Base-by-base conservation (phyloP, 2,329 filamentous ascomycete genomes). In the Aspergillus hortae region DNA sequence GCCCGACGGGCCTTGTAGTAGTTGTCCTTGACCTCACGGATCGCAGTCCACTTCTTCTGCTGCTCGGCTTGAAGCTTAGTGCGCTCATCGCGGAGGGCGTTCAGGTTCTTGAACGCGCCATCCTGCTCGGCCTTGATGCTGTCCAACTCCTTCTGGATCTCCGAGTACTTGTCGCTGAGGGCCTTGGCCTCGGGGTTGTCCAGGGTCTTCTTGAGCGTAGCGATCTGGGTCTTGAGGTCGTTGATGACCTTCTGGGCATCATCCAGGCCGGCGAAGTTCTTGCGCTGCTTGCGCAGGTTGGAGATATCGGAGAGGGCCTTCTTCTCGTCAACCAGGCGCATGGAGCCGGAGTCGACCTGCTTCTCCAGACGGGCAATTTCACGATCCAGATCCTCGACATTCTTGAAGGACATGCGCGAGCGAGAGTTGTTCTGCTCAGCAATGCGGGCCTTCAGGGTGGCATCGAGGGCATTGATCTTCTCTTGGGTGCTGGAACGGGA, bases 271-370 rank as follows among this genome's bases (percentile, higher is more conserved):
- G 86, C 84, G 71, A 99, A 96, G 74, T 85, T 88, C 84, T 96
- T 97, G 77, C 89, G 89, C 67, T 88, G 83, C 80, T 95, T 95
- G 73, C 88, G 87, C 61, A 97, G 78, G 70, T 77, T 87, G 45
- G 88, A 89, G 63, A 96, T 87, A 65, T 96, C 90, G 46, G 82
- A 77, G 17, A 97, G 80, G 7, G 90, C 86, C 82, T 96, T 97
- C 81, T 90, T 95, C 83, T 97, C 94, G 64, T 99, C 94, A 10
- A 97, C 94, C 47, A 99, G 79, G 77, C 92, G 95, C 88, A 99
- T 92, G 70, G 83, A 88, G 59, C 92, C 92, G 33, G 85, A 83
- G 71, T 95, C 89, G 63, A 97, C 91, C 70, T 92, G 83, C 74
- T 87, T 87, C 61, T 96, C 89, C 49, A 96, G 84, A 48, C 80